Percentiles rank a stretch among this genome's conserved stretches.
phyloP scores from a whole-genome alignment of 2,329 filamentous ascomycete genomes.

The Bipolaris bicolor region DNA sequence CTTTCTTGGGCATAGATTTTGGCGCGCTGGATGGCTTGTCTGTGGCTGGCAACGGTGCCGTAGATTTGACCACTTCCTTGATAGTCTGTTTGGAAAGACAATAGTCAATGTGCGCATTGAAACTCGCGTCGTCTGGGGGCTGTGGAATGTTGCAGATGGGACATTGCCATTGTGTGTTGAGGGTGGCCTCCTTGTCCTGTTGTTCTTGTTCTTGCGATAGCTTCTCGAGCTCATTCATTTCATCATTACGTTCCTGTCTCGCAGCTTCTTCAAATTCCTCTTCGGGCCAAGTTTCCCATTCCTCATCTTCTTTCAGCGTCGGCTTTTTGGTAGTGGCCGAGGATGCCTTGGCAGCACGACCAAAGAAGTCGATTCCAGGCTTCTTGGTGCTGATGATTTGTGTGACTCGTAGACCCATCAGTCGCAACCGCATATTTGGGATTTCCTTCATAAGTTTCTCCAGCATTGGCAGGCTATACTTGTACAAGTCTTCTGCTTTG shows the following conservation, averaged over 20 bases:
- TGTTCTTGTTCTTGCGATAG: conserved; percentile 64
- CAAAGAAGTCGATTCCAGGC: conserved; percentile 81
- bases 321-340: conserved; percentile 15
- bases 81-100: conserved; percentile 89
- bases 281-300: conserved; percentile 73
- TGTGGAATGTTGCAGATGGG: conserved; percentile 86
- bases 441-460: conserved; percentile 83
- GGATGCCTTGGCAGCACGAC: conserved; percentile 48
- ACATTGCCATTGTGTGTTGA: conserved; percentile 72
- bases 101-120: conserved; percentile 92
- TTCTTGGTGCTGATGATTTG: conserved; percentile 87
- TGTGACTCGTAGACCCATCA: conserved; percentile 90
- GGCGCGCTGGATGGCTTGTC: conserved; percentile 18
- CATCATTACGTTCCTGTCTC: conserved; percentile 64
- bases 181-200: conserved; percentile 15
- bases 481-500: conserved; percentile 81
- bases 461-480: conserved; percentile 80
- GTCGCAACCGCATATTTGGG: conserved; percentile 75
- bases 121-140: conserved; percentile 71
- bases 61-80: conserved; percentile 73
- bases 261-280: conserved; percentile 69
- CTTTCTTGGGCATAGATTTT: conserved; percentile 30
- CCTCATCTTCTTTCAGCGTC: conserved; percentile 40
- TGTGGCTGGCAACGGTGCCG: conserved; percentile 13
- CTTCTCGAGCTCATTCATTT: conserved; percentile 66